Conservation (phyloP, 202 grass and related monocot genomes). For the Brachypodium distachyon region DNA sequence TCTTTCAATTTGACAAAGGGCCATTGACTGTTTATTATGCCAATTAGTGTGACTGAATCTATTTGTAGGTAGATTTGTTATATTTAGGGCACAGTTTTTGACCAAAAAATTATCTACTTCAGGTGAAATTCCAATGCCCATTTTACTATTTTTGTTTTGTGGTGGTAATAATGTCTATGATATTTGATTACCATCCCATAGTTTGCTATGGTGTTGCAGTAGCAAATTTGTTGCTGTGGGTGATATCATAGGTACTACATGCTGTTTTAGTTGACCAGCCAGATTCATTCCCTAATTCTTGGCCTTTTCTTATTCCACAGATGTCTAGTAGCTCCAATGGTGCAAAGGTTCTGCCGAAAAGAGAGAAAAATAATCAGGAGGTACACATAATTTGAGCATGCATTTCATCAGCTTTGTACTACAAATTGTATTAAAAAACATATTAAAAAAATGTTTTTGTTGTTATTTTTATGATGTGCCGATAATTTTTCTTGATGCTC, state of each 20-base stretch:
- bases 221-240: not conserved
- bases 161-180: not conserved
- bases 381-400: conserved; percentile 9
- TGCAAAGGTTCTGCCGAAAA: conserved; percentile 23
- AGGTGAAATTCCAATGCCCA: not conserved
- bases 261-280: conserved; percentile 1
- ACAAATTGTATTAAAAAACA: not conserved
- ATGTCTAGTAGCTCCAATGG: conserved; percentile 58
- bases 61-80: not conserved
- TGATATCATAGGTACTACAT: not conserved
- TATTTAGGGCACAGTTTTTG: not conserved
- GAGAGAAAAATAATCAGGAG: conserved; percentile 40
- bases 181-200: not conserved
- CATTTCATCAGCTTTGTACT: not conserved
- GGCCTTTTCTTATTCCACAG: conserved; percentile 18
- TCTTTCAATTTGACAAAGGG: not conserved
- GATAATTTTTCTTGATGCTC: not conserved
- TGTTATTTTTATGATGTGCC: not conserved
- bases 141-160: not conserved
- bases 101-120: not conserved
- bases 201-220: not conserved
- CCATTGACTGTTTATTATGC: too few relatives aligned
- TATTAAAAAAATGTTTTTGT: not conserved
- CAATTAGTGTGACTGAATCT: not conserved
- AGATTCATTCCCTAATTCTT: not conserved